Percentiles rank a stretch among this genome's conserved stretches.
These are phyloP conservation scores for Dactylis glomerata DNA, from an alignment of 176 grass and related monocot species.

Conservation along the genomic window DNA sequence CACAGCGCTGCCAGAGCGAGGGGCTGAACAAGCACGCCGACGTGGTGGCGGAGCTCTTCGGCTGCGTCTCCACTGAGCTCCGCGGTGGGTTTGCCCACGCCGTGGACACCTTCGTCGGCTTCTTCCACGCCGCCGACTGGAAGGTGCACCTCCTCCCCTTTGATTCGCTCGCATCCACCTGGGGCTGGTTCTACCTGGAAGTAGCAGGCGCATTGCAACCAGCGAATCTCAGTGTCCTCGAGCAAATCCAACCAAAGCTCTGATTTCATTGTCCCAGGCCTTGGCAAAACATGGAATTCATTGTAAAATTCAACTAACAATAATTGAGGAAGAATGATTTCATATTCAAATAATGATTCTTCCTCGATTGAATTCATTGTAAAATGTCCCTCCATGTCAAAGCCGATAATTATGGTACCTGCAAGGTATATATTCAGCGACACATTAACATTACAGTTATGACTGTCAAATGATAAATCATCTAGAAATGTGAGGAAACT, in stretches of 20 bases:
- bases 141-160: constrained; percentile 38
- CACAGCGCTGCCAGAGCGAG: too few relatives aligned
- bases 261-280: not conserved
- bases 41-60: constrained; percentile 66
- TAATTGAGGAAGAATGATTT: too few relatives aligned
- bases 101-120: constrained; percentile 70
- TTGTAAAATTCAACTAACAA: too few relatives aligned
- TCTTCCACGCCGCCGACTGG: constrained; percentile 96
- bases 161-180: not conserved
- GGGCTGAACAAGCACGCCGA: constrained; percentile 81
- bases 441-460: too few relatives aligned
- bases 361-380: too few relatives aligned
- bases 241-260: not conserved
- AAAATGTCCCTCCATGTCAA: too few relatives aligned
- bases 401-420: too few relatives aligned
- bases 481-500: too few relatives aligned
- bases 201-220: not conserved
- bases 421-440: too few relatives aligned
- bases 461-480: too few relatives aligned
- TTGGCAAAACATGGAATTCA: too few relatives aligned
- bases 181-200: not conserved
- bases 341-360: too few relatives aligned
- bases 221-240: not conserved
- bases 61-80: constrained; percentile 69
- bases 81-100: constrained; percentile 68